Base-by-base conservation (phyloP, 495 filamentous ascomycete species). In the Hapsidospora chrysogenum region DNA sequence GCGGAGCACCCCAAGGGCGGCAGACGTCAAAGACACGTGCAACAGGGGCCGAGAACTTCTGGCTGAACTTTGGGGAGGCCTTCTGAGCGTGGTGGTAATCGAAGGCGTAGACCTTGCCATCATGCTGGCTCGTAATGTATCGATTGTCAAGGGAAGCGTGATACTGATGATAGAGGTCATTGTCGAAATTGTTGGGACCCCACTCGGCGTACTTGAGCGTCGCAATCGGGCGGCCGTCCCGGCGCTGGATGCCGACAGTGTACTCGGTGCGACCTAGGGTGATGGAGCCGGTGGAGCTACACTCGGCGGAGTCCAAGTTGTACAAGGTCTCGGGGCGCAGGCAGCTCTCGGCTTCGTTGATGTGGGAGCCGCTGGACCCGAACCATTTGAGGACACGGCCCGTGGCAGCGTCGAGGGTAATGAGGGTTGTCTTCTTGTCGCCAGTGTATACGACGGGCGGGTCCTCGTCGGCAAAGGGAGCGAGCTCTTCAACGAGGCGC, bases 161-260 rank as follows among this genome's bases (percentile, higher is more conserved):
- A 45, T 96, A 85, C 42, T 96, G 84, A 29, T 70, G 73, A 41
- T 80, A 72, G 11, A 97, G 74, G 53, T 97, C 89, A 37, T 70
- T 71, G 47, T 97, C 87, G 29, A 75, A 80, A 32, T 80, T 92
- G 52, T 97, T 97, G 8, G 86, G 81, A 0, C 74, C 78, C 89
- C 89, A 97, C 52, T 97, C 89, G 16, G 82, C 82, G 52, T 89
- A 97, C 41, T 73, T 92, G 40, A 97, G 69, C 0, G 82, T 93
- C 46, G 84, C 93, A 29, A 96, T 79, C 4, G 68, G 73, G 40
- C 80, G 76, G 0, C 74, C 75, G 2, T 80, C 81, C 41, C 69
- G 63, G 36, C 78, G 80, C 35, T 85, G 75, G 29, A 96, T 92
- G 26, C 61, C 72, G 31, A 96, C 74, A 2, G 72, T 86, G 51